These are phyloP conservation scores for Thermochaetoides thermophila DNA, from an alignment of 495 filamentous ascomycete species.

Conservation along the genomic window DNA sequence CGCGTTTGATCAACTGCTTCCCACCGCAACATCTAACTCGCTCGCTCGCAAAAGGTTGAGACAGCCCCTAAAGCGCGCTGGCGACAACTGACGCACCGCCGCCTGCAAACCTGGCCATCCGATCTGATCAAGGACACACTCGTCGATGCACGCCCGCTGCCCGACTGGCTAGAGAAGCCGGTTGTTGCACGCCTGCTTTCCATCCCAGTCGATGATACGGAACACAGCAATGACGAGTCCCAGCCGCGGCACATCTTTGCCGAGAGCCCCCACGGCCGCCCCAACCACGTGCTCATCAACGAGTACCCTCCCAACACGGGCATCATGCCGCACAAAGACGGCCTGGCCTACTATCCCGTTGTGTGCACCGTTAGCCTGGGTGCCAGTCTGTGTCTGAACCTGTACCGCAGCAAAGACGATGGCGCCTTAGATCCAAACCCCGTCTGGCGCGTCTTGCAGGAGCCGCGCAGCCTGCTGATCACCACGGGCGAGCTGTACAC, in stretches of 20 bases:
- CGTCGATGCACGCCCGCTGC: constrained; percentile 52
- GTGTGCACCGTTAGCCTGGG: constrained; percentile 86
- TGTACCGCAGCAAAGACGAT: constrained; percentile 51
- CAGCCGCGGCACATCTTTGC: constrained; percentile 58
- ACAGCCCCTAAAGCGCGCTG: constrained; percentile 62
- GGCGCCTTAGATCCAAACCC: constrained; percentile 31
- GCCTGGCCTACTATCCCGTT: constrained; percentile 67
- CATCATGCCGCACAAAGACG: constrained; percentile 96
- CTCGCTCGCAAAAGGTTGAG: constrained; percentile 23
- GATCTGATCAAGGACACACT: constrained; percentile 60
- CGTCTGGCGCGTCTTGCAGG: constrained; percentile 64
- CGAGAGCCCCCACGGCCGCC: constrained; percentile 52
- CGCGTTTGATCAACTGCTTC: neutral
- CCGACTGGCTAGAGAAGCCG: constrained; percentile 59
- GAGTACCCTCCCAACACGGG: constrained; percentile 80
- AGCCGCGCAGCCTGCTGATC: constrained; percentile 68
- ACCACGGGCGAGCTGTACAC: constrained; percentile 55
- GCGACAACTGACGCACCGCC: constrained; percentile 70
- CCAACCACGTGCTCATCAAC: constrained; percentile 90
- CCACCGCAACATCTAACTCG: constrained; percentile 9
- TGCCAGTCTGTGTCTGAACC: constrained; percentile 58
- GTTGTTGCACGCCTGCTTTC: constrained; percentile 52
- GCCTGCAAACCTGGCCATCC: constrained; percentile 83
- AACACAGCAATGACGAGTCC: constrained; percentile 8
- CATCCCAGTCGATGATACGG: constrained; percentile 25